These are phyloP conservation scores for Pelargonium nanum DNA, from an alignment of 345 rosid species.

Conservation along the genomic window DNA sequence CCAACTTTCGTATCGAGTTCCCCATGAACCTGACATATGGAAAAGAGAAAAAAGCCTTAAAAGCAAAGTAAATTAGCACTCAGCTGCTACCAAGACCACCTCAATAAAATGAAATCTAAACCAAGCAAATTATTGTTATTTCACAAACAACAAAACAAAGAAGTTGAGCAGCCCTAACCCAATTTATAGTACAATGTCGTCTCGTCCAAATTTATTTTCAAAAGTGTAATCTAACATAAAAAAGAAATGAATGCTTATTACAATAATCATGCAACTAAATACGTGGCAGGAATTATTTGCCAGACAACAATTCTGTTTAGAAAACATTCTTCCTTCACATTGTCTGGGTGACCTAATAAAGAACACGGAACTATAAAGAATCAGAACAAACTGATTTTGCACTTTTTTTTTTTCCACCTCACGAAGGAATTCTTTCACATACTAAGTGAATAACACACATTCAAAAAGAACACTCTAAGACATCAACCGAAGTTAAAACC, in stretches of 20 bases:
- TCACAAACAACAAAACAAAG: too few species aligned
- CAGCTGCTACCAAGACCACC: not conserved
- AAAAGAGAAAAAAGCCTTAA: constrained; percentile 11
- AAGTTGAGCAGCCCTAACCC: not conserved
- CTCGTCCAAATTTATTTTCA: not conserved
- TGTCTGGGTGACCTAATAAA: too few species aligned
- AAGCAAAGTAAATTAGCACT: not conserved
- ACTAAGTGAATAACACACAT: not conserved
- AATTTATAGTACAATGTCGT: too few species aligned
- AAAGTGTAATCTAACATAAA: too few species aligned
- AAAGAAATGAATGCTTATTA: not conserved
- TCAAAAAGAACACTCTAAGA: not conserved
- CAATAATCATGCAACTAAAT: not conserved
- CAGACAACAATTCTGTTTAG: not conserved
- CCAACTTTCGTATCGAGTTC: constrained; percentile 80
- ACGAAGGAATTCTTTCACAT: not conserved
- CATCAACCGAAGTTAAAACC: not conserved
- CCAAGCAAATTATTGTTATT: not conserved
- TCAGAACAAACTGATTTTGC: not conserved
- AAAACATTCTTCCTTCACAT: not conserved
- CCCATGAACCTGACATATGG: constrained; percentile 53
- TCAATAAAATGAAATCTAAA: not conserved
- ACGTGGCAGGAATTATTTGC: too few species aligned
- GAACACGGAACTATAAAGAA: too few species aligned
- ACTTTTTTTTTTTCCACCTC: not conserved